Base-by-base conservation (phyloP, 2,329 filamentous ascomycete species). In the Macrophomina phaseolina region DNA sequence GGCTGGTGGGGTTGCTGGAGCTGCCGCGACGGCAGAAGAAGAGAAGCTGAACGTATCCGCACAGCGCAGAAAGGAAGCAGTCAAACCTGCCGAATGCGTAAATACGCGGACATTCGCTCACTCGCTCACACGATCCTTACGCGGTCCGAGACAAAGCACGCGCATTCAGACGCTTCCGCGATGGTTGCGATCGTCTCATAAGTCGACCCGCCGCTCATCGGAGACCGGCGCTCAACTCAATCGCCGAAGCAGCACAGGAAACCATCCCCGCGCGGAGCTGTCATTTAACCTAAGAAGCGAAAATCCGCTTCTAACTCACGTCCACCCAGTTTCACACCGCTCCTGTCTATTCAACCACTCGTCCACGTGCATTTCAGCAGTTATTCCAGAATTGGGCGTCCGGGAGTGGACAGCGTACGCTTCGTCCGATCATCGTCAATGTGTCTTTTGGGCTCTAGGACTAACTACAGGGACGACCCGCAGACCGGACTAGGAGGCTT, bases 381-480 rank as follows among this genome's bases (percentile, higher is more conserved):
- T 23, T 2, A 23, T 23, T 23, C 23, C 23, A 23, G 23, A 23
- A 23, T 23, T 23, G 23, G 23, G 3, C 23, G 23, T 23, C 23
- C 23, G 3, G 23, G 23, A 23, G 23, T 23, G 23, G 23, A 42
- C 8, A 28, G 5, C 23, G 7, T 18, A 18, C 56, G 28, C 28
- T 14, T 64, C 38, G 49, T 64, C 48, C 48, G 51, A 64, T 52
- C 34, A 53, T 48, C 32, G 51, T 14, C 40, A 42, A 53, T 48
- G 61, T 48, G 61, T 52, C 61, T 53, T 52, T 55, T n/a, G n/a
- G 34, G 52, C 32, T 55, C n/a, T n/a, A 14, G 23, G 38, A 32
- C 49, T 64, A 53, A 42, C 23, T 64, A 64, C 61, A 64, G 45
- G 34, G 30, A 62, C 42, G 42, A 60, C 14, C 42, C 40, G 28